phyloP scores from a whole-genome alignment of 139 green algal genomes.

The Tetradesmus obliquus region DNA sequence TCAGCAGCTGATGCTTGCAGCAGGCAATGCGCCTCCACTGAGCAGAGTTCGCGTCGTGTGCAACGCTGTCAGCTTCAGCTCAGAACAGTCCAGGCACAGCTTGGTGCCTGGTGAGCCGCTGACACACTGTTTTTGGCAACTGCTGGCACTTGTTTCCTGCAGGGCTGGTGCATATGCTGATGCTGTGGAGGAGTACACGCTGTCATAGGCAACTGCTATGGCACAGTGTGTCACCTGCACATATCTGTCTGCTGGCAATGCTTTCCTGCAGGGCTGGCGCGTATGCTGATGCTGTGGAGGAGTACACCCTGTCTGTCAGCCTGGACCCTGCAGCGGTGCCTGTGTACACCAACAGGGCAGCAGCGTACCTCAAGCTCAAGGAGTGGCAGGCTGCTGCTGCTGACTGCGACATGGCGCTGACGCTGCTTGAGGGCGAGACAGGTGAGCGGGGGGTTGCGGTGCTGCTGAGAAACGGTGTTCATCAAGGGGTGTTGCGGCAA shows the following conservation, averaged over 20 bases:
- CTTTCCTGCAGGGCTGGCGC: constrained; percentile 28
- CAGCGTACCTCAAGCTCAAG: constrained; percentile 65
- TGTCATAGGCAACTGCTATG: background rate
- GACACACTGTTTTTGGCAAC: background rate
- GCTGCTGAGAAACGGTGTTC: background rate
- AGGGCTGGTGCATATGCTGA: constrained; percentile 43
- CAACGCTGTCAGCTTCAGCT: too few relatives aligned
- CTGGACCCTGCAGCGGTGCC: background rate
- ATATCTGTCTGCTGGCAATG: background rate
- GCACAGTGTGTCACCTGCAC: background rate
- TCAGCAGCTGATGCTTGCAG: background rate
- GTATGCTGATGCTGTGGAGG: constrained; percentile 50
- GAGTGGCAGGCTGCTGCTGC: constrained; percentile 57
- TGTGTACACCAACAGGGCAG: constrained; percentile 60
- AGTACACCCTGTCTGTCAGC: constrained; percentile 49
- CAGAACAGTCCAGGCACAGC: too few relatives aligned
- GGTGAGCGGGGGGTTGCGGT: background rate
- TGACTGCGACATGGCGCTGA: constrained; percentile 60
- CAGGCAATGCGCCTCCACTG: too few relatives aligned
- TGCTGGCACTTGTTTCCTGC: background rate
- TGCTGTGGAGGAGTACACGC: constrained; percentile 47
- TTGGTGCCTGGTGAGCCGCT: too few relatives aligned
- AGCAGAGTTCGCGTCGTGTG: too few relatives aligned
- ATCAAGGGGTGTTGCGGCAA: too few relatives aligned
- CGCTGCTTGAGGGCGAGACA: constrained; percentile 21